phyloP scores from a whole-genome alignment of 2,329 filamentous ascomycete genomes.

The Colletotrichum chlorophyti region DNA sequence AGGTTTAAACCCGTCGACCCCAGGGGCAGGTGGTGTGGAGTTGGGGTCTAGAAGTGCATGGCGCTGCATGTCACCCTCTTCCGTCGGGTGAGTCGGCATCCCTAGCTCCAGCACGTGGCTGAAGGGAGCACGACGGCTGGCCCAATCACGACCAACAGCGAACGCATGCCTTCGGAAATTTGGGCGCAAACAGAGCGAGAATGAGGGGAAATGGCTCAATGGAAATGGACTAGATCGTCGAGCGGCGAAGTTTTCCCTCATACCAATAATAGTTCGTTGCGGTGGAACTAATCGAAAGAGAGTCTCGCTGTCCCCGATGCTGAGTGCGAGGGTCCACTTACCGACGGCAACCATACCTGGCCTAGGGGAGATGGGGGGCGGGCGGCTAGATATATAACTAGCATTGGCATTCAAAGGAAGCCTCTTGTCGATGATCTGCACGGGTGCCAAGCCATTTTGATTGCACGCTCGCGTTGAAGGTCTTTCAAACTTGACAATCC shows the following conservation, averaged over 20 bases:
- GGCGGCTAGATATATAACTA: neutral
- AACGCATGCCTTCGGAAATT: neutral
- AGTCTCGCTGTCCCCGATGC: too few species aligned
- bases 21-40: neutral
- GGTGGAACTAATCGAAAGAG: too few species aligned
- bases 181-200: neutral
- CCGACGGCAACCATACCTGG: too few species aligned
- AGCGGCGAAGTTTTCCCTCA: too few species aligned
- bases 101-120: constrained; percentile 5
- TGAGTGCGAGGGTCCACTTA: too few species aligned
- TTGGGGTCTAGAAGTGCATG: neutral
- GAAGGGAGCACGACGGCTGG: neutral
- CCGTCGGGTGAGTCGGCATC: constrained; percentile 3
- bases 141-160: neutral
- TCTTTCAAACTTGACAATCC: neutral
- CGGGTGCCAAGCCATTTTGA: neutral
- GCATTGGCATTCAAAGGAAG: neutral
- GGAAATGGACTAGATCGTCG: neutral
- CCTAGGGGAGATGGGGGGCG: too few species aligned
- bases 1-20: neutral
- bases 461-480: constrained; percentile 1
- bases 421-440: neutral
- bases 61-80: neutral
- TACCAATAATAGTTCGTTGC: too few species aligned
- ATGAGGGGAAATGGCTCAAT: neutral